Conservation (phyloP, 2,329 filamentous ascomycete species). For the Torrubiella hemipterigena region DNA sequence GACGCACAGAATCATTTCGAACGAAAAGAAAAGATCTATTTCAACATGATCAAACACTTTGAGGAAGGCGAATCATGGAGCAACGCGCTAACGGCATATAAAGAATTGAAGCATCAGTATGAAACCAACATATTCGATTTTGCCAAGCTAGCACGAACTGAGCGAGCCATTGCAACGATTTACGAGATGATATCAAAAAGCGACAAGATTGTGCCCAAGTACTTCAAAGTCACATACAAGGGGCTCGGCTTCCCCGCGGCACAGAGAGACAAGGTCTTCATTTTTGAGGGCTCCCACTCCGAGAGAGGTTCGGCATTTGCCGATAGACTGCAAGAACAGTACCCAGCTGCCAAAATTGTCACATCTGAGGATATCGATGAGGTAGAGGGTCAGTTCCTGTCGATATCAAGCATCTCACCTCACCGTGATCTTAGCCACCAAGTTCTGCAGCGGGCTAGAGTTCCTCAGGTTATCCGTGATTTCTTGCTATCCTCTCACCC, state of each 20-base stretch:
- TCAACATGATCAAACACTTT: conserved; percentile 88
- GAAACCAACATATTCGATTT: conserved; percentile 86
- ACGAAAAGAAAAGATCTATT: conserved; percentile 83
- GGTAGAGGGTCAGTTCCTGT: conserved; percentile 80
- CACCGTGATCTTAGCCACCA: conserved; percentile 74
- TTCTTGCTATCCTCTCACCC: conserved; percentile 71
- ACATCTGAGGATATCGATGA: conserved; percentile 59
- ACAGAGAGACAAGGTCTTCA: conserved; percentile 80
- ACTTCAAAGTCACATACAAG: conserved; percentile 84
- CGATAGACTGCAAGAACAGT: conserved; percentile 83
- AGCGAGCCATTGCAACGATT: conserved; percentile 83
- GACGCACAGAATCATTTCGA: conserved; percentile 81
- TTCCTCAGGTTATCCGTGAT: conserved; percentile 74
- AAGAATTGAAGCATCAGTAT: conserved; percentile 84
- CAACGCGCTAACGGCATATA: conserved; percentile 75
- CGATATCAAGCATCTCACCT: conserved; percentile 68
- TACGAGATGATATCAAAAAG: conserved; percentile 82
- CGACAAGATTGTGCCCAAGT: conserved; percentile 66
- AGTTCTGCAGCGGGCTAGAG: conserved; percentile 78
- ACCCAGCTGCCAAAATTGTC: conserved; percentile 74
- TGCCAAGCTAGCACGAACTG: conserved; percentile 75
- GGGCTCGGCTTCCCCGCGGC: conserved; percentile 76
- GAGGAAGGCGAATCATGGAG: conserved; percentile 94
- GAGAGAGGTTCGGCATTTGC: conserved; percentile 75
- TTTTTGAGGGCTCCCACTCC: conserved; percentile 70